Evolutionary conservation across 2,329 filamentous ascomycete species (phyloP), one percentile per base, ranked within the genome.

Genomic region (Byssochlamys sp.): DNA sequence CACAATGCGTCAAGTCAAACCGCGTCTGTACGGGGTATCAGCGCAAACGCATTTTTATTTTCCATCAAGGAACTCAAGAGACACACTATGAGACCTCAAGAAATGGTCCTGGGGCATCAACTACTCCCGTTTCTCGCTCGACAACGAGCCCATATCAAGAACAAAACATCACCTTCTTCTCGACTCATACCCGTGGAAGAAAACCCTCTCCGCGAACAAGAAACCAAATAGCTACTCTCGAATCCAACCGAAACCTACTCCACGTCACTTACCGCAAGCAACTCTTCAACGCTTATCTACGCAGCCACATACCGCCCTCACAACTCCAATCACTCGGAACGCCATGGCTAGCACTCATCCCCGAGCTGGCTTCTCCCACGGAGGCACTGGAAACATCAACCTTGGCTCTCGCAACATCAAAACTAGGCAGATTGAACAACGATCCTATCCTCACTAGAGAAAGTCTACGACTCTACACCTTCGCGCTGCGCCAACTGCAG

Each of bases 401-500:
- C n/a, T 60, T 69, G 29, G 67, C 69, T 11, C 55, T 72, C 10
- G 65, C 66, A 50, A 63, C 67, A 5, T 62, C 67, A 0, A 63
- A 63, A 49, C 52, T 72, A 10, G 69, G 70, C 3, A 62, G 67
- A 19, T 31, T 65, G 7, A 55, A 65, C 53, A 25, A 56, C 39
- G 59, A 67, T 45, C 53, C 57, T 1, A 31, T 49, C 2, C 45
- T 71, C 4, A 48, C 58, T 5, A 59, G 61, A 7, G 61, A 67
- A 54, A 71, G 72, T 55, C 59, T 68, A 6, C 69, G 63, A 24
- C 61, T 72, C 27, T 75, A 75, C 55, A 68, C 66, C 1, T 63
- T 63, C 39, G 71, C 66, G 0, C 65, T 75, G 4, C 69, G 64
- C 39, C 66, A 74, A 49, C 61, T 75, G 25, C 72, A 74, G 55